Evolutionary conservation across 1,284 basidiomycete species (phyloP).

Genomic region (Ceraceosorus guamensis): DNA sequence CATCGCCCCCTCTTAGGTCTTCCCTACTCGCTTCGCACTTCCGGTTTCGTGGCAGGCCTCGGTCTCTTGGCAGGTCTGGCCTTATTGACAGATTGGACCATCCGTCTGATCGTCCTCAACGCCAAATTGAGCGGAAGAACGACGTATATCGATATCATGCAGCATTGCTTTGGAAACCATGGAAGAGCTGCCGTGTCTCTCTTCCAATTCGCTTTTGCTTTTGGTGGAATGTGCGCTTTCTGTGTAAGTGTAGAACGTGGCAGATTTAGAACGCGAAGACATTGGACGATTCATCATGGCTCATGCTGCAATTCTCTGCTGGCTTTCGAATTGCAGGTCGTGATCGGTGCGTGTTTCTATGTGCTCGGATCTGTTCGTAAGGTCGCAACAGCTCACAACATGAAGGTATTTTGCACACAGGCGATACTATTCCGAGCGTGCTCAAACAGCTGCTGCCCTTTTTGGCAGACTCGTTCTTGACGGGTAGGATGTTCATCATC

Average conservation of each 20-base stretch:
- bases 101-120: conserved; percentile 80
- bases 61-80: conserved; percentile 72
- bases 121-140: conserved; percentile 87
- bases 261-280: no score
- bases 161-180: conserved; percentile 76
- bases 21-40: conserved; percentile 84
- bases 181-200: conserved; percentile 75
- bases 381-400: no score
- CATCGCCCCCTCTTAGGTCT: conserved; percentile 53
- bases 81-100: conserved; percentile 92
- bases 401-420: neutral
- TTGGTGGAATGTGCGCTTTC: conserved; percentile 64
- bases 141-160: conserved; percentile 94
- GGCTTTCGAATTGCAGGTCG: conserved; percentile 9
- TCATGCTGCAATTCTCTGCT: neutral
- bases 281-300: neutral
- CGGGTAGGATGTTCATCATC: conserved; percentile 71
- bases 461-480: conserved; percentile 68
- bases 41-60: conserved; percentile 82
- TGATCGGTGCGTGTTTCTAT: conserved; percentile 50
- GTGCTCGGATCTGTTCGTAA: no score
- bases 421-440: conserved; percentile 86
- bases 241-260: conserved; percentile 18
- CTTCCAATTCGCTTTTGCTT: conserved; percentile 96
- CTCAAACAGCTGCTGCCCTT: conserved; percentile 76